A percentile compares a stretch with the other conserved stretches of the same genome.
Evolutionary conservation across 1,284 basidiomycete genomes (phyloP).

Genomic region (Cryptococcus sp.): DNA sequence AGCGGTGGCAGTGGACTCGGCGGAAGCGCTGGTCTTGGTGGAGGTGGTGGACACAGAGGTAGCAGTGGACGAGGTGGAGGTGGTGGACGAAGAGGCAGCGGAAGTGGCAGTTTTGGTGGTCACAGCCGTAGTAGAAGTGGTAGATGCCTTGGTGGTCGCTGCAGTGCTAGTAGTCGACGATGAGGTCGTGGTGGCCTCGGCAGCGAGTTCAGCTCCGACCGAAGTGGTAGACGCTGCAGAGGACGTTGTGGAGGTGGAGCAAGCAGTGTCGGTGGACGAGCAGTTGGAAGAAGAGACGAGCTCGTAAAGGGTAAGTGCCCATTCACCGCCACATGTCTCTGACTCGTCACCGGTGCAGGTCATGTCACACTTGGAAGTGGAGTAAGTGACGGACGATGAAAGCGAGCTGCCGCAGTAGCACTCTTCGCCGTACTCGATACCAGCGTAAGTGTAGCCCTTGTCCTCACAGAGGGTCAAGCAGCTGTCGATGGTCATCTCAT

Average conservation of each 20-base stretch:
- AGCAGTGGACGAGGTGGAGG: slow-evolving; percentile 10
- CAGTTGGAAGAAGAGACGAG: slow-evolving; percentile 21
- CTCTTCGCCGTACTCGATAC: slow-evolving; percentile 47
- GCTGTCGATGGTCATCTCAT: slow-evolving; percentile 39
- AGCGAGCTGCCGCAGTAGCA: slow-evolving; percentile 46
- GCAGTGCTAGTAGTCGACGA: slow-evolving; percentile 5
- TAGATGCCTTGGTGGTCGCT: slow-evolving; percentile 11
- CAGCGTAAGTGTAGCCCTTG: slow-evolving; percentile 46
- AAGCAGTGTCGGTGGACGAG: slow-evolving; percentile 5
- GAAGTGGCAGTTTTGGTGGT: slow-evolving; percentile 9
- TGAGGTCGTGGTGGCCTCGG: slow-evolving; percentile 9
- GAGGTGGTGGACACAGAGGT: slow-evolving; percentile 11
- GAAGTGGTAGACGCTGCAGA: slow-evolving; percentile 3
- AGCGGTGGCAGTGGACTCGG: slow-evolving; percentile 23
- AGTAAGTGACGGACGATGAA: slow-evolving; percentile 20
- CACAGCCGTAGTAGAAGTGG: slow-evolving; percentile 8
- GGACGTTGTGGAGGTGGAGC: slow-evolving; percentile 1
- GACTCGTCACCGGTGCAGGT: slow-evolving; percentile 40
- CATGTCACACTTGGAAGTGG: slow-evolving; percentile 31
- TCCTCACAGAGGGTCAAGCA: slow-evolving; percentile 45
- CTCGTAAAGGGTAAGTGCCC: slow-evolving; percentile 42
- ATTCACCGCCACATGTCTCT: slow-evolving; percentile 46
- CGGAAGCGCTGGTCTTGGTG: slow-evolving; percentile 10
- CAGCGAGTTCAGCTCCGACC: background rate
- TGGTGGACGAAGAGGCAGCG: slow-evolving; percentile 16